Base-by-base conservation (phyloP, 345 rosid species). In the Brassica cretica region DNA sequence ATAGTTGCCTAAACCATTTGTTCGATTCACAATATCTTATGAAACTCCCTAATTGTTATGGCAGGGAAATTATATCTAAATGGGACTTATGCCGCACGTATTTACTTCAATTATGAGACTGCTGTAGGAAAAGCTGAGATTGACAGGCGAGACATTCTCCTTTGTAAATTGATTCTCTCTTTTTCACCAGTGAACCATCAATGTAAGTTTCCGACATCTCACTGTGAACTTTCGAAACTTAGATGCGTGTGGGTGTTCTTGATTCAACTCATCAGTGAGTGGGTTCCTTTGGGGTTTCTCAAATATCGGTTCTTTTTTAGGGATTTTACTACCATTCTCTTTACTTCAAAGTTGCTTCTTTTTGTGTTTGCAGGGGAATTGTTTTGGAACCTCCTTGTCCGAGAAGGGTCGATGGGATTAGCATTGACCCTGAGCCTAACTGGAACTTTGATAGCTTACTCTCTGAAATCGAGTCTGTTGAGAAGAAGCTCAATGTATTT, bases 381-480 rank as follows among this genome's bases (percentile, higher is more conserved):
- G 64, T 89, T 73, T 79, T 94, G 85, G 91, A 90, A 59, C 86
- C 87, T 80, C 91, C 77, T 14, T 86, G 89, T 35, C 92, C 90
- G 0, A 84, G 72, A 29, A 87, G 61, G 2, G 88, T 89, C 9
- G 81, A 89, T 68, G 92, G 88, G 61, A 82, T 92, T 70, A 73
- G 82, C 5, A 73, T 80, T 39, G 98, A 94, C 21, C 98, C 95
- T 1, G 88, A 91, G 8, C 91, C 94, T 4, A 81, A 94, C 71
- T 94, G 97, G 98, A 85, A 85, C 74, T 87, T 92, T 18, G 80
- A 83, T 39, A 53, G 85, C n/a, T n/a, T n/a, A n/a, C n/a, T n/a
- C n/a, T n/a, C n/a, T n/a, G n/a, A n/a, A n/a, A n/a, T n/a, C n/a
- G n/a, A n/a, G n/a, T n/a, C n/a, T n/a, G n/a, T n/a, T n/a, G n/a